These are phyloP conservation scores for Aeschynomene evenia DNA, from an alignment of 306 rosid species.

Conservation along the genomic window DNA sequence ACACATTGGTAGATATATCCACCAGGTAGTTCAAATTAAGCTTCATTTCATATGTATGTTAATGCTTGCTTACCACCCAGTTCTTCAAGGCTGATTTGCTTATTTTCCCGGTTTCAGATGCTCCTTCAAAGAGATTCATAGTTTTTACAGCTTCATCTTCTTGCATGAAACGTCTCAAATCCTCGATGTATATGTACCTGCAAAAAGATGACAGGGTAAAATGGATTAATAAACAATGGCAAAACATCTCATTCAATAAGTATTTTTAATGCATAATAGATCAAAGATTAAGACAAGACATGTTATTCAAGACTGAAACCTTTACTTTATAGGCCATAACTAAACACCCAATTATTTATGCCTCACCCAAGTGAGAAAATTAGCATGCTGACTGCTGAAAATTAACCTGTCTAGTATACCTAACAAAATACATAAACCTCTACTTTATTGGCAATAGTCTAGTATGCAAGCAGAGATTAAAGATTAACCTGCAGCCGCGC, in stretches of 20 bases:
- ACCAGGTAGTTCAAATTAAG: neutral
- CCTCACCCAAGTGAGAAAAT: neutral
- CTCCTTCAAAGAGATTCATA: constrained; percentile 79
- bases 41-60: neutral
- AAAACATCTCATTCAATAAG: neutral
- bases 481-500: constrained; percentile 60
- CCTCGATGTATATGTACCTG: constrained; percentile 60
- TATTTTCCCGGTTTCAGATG: constrained; percentile 51
- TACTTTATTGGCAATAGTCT: neutral
- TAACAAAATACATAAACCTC: too few relatives aligned
- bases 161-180: constrained; percentile 76
- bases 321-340: neutral
- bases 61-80: constrained; percentile 85
- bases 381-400: neutral
- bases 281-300: neutral
- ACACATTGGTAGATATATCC: neutral
- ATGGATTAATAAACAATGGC: neutral
- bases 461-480: neutral
- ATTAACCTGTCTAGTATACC: too few relatives aligned
- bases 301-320: neutral
- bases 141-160: constrained; percentile 75
- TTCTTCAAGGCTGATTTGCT: constrained; percentile 75
- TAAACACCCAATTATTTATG: neutral
- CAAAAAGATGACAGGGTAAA: constrained; percentile 16
- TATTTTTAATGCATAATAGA: constrained; percentile 5